Base-by-base conservation (phyloP, 805 yeast genomes). In the Yamadazyma ubonensis region DNA sequence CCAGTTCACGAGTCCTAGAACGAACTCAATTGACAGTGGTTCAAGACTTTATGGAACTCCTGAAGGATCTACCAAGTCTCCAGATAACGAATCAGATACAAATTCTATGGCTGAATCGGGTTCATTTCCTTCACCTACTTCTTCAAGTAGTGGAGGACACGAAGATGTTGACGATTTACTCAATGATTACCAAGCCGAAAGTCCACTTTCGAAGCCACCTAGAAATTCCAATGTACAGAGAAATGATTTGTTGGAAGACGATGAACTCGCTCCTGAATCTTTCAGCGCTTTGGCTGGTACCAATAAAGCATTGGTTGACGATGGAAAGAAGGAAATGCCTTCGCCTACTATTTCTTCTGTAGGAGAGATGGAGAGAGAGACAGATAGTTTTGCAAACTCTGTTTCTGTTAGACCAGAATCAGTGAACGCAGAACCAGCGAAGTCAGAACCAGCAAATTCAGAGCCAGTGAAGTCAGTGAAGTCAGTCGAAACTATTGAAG, bases 91-190 rank as follows among this genome's bases (percentile, higher is more conserved):
- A 10, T 39, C 37, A 4, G n/a, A 7, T 34, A 33, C 29, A 7
- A n/a, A 29, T 19, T 39, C 42, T 2, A 32, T 37, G 4, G 28
- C 29, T 10, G 29, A 26, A 6, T 39, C 39, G 5, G 34, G 39
- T 8, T 43, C 50, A 9, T 39, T 41, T 15, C 42, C 50, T 4
- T 41, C 50, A 1, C 44, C 48, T 9, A 36, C 12, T 10, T 14
- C 23, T 9, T 27, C 31, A 6, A 25, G 18, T 3, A 19, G 28
- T n/a, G 25, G 31, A 8, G 39, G 44, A 1, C 32, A 33, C 11
- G 42, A 41, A 16, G 40, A 42, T 17, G 40, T 40, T 15, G 44
- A 44, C 30, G 50, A 46, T 27, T 38, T 46, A n/a, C 32, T 46
- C 5, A 46, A 44, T 34, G 48, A 41, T 18, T 46, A 46, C 19